These are phyloP conservation scores for Vaccinium vitisidaea DNA, from an alignment of 148 eudicot species.

Conservation along the genomic window DNA sequence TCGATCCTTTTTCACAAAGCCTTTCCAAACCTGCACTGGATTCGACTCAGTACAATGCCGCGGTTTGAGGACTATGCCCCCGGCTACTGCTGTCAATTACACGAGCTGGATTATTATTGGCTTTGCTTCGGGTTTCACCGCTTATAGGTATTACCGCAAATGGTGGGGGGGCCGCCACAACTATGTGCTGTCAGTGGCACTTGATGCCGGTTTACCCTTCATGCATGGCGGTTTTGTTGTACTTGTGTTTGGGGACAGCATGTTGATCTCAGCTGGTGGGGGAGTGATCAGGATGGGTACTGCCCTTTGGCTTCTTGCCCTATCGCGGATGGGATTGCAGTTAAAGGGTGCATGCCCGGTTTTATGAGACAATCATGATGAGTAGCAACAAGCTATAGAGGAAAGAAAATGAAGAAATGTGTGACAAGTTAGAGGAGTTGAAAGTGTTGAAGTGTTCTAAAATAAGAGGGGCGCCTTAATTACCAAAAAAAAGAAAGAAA, in stretches of 20 bases:
- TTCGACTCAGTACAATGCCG: constrained; percentile 53
- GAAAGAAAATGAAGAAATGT: not conserved
- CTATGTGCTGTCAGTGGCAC: constrained; percentile 75
- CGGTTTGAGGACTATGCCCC: constrained; percentile 74
- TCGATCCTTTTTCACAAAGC: constrained; percentile 53
- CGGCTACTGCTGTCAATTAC: constrained; percentile 81
- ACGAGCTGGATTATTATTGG: constrained; percentile 74
- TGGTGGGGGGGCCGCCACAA: constrained; percentile 91
- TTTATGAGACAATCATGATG: not conserved
- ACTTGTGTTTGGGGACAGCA: constrained; percentile 53
- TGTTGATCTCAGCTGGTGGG: constrained; percentile 74
- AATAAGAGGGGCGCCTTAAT: too few species aligned
- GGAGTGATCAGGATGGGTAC: constrained; percentile 59
- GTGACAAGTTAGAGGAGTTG: not conserved
- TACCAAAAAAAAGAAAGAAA: too few species aligned
- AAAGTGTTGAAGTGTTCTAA: not conserved
- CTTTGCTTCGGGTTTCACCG: constrained; percentile 64
- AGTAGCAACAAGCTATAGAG: not conserved
- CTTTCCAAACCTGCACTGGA: constrained; percentile 70
- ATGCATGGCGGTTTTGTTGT: constrained; percentile 80
- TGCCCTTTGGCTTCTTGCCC: constrained; percentile 80
- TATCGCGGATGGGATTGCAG: constrained; percentile 62
- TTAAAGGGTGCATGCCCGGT: constrained; percentile 75
- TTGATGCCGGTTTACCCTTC: constrained; percentile 88
- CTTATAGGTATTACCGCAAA: constrained; percentile 54